Evolutionary conservation across 345 rosid genomes (phyloP).

Genomic region (Dimocarpus longan): DNA sequence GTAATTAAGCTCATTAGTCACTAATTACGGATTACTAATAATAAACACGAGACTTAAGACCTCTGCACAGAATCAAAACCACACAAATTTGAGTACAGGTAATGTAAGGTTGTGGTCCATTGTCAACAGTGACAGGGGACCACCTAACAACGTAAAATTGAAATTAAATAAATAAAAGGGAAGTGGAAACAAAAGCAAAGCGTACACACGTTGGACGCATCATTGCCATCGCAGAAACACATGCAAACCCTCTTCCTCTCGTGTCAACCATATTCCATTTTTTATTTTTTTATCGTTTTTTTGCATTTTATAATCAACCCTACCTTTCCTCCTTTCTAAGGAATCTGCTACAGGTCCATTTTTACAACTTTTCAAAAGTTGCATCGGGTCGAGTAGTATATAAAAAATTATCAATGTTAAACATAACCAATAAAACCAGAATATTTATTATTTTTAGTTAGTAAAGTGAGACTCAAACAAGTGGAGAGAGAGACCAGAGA

Average conservation of each 20-base stretch:
- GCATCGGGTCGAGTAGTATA: too few species aligned
- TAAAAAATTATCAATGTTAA: too few species aligned
- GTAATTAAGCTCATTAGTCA: not conserved
- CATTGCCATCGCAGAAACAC: constrained; percentile 25
- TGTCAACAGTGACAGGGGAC: not conserved
- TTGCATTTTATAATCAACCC: not conserved
- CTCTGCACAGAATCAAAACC: not conserved
- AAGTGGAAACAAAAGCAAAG: not conserved
- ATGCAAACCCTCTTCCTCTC: constrained; percentile 17
- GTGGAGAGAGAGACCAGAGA: too few species aligned
- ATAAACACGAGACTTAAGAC: not conserved
- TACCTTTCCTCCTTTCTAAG: not conserved
- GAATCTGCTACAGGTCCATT: too few species aligned
- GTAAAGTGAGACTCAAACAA: too few species aligned
- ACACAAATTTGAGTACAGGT: not conserved
- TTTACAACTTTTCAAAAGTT: too few species aligned
- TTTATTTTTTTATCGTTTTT: too few species aligned
- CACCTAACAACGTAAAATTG: not conserved
- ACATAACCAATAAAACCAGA: too few species aligned
- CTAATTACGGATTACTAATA: too few species aligned
- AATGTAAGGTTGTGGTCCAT: too few species aligned
- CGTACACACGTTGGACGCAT: constrained; percentile 11
- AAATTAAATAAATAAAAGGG: not conserved
- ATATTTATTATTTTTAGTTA: too few species aligned
- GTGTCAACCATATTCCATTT: constrained; percentile 21